Evolutionary conservation across 2,329 filamentous ascomycete species (phyloP), one percentile per base, ranked within the genome.

Genomic region (Aspergillus hiratsukae): DNA sequence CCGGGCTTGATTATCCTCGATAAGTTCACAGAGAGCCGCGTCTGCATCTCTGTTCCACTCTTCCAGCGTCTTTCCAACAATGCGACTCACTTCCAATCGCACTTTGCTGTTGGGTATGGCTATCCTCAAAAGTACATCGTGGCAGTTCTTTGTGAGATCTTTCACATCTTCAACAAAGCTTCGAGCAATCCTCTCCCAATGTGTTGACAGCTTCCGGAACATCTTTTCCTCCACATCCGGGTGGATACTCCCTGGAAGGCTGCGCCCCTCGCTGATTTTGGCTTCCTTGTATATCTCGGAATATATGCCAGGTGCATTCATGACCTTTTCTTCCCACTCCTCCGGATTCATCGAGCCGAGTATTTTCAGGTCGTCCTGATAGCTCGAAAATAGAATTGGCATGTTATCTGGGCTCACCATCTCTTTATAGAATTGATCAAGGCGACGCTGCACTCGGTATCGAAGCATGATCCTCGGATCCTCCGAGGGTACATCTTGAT

Each of bases 51-150:
- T 23, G 27, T 49, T 55, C 58, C 58, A 60, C 19, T 49, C 43
- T 25, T 58, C 58, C 7, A 40, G 35, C n/a, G 31, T 35, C 31
- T 35, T 54, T 27, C 37, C 48, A 29, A 49, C 29, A 10, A 48
- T 11, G 48, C 52, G 52, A 28, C 51, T 54, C 14, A 59, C 53
- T 21, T 61, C 59, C 14, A 56, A 37, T 10, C 59, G 54, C 9
- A 58, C 53, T 28, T 51, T 56, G 27, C 50, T 54, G 25, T 59
- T 58, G n/a, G 57, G 57, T 19, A 61, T 57, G n/a, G 59, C 59
- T n/a, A 27, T 41, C 37, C 41, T 23, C 3, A 57, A 28, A 11
- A 59, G 55, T 6, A 55, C 40, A 5, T 53, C 54, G 31, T 59
- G 48, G 17, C 54, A 55, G 17, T 55, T 40, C 29, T 51, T 41